A percentile compares a stretch with the other conserved stretches of the same genome.
Evolutionary conservation across 768 basidiomycete genomes (phyloP).

Genomic region (Lactarius akahatsu): DNA sequence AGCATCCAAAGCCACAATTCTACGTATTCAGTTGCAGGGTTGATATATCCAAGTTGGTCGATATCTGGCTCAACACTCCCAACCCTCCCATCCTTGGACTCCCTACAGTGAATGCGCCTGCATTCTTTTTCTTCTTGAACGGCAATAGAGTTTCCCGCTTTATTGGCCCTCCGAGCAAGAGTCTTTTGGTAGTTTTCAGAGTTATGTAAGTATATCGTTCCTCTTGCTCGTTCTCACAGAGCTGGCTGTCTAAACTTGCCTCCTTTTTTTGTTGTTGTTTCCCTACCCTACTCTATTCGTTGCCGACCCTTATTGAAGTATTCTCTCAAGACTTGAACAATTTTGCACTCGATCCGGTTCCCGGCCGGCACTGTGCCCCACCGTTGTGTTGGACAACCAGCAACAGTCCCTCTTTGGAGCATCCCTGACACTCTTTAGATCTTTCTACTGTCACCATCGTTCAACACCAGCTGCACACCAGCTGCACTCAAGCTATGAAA

Average conservation of each 20-base stretch:
- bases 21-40: constrained; percentile 2
- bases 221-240: constrained; percentile 15
- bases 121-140: constrained; percentile 8
- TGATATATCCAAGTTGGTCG: not conserved
- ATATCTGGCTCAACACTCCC: constrained; percentile 12
- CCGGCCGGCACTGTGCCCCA: constrained; percentile 23
- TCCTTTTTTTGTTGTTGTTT: not conserved
- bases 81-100: constrained; percentile 2
- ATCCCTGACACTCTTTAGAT: not conserved
- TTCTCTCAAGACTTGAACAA: constrained; percentile 2
- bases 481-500: constrained; percentile 39
- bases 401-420: constrained; percentile 21
- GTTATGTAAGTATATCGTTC: constrained; percentile 30
- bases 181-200: constrained; percentile 14
- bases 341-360: constrained; percentile 17
- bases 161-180: not conserved
- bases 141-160: constrained; percentile 13
- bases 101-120: constrained; percentile 16
- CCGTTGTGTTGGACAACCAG: constrained; percentile 9
- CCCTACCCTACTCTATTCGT: constrained; percentile 1
- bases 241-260: constrained; percentile 11
- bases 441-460: constrained; percentile 40
- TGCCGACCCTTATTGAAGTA: constrained; percentile 13
- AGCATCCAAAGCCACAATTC: constrained; percentile 5
- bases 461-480: constrained; percentile 50